Base-by-base conservation (phyloP, 2,329 filamentous ascomycete species). In the Sarocladium oryzae region DNA sequence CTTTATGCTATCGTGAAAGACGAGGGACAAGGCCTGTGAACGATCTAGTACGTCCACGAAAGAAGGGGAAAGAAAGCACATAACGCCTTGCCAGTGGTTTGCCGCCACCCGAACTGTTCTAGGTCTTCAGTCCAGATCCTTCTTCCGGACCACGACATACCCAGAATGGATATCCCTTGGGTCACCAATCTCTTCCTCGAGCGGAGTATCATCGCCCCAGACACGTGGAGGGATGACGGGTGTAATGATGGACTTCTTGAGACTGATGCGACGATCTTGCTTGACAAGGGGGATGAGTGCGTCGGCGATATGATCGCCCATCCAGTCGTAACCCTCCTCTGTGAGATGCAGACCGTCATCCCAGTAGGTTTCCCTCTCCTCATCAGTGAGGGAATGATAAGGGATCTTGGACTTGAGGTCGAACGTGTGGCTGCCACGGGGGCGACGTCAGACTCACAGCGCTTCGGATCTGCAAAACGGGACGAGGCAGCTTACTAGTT, bases 321-420 rank as follows among this genome's bases (percentile, higher is more conserved):
- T 79, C 58, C 78, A 67, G 59, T 84, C 74, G 67, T 86, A 86
- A 7, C 83, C 83, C 6, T 68, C 71, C 0, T 69, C 63, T 0
- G 75, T 78, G 9, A 85, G 69, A 65, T 86, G 82, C 20, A 85
- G 56, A 16, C 72, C 73, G 64, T 86, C 82, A 55, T 81, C 73
- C 79, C 81, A 86, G 58, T 81, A 77, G 52, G 66, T 67, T 2
- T 67, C 55, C 20, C 72, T 69, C 52, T 78, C 72, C 1, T 67
- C 60, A 7, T 71, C 63, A 2, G 70, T 60, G 59, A 85, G 72
- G 15, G 62, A 59, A 56, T 73, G 71, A 57, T 76, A 84, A 0
- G 81, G 79, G 5, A 86, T 66, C 9, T 72, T 73, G 23, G 66
- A 61, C 57, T 74, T 62, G 18, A 86, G 71, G 59, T 86, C 81